Evolutionary conservation across 345 rosid species (phyloP).

Genomic region (Eucalyptus polybractea): DNA sequence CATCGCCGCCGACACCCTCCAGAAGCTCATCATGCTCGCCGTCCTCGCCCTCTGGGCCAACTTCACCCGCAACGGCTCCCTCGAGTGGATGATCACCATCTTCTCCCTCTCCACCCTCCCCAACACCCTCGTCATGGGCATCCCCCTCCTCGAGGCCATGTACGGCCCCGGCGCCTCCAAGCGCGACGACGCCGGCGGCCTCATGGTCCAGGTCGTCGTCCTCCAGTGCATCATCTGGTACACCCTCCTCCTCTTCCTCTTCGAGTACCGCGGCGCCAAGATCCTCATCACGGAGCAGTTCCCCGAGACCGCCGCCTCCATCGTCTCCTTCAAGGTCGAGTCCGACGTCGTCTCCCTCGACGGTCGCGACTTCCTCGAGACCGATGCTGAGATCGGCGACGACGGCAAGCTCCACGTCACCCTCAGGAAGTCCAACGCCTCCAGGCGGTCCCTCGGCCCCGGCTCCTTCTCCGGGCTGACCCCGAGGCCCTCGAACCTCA

Average conservation of each 20-base stretch:
- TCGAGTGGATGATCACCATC: conserved; percentile 94
- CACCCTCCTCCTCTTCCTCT: conserved; percentile 75
- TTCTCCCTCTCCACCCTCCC: conserved; percentile 92
- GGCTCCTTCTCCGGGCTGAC: conserved; percentile 49
- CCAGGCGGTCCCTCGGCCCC: conserved; percentile 50
- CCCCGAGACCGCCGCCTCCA: conserved; percentile 91
- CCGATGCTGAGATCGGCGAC: conserved; percentile 75
- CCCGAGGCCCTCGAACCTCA: conserved; percentile 80
- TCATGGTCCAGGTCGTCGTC: conserved; percentile 93
- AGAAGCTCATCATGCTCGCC: conserved; percentile 62
- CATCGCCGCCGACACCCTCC: conserved; percentile 90
- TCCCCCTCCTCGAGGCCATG: conserved; percentile 91
- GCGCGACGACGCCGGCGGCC: conserved; percentile 38
- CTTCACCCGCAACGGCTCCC: conserved; percentile 45
- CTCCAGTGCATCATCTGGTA: conserved; percentile 97
- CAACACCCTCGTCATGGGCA: conserved; percentile 94
- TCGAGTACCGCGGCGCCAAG: conserved; percentile 90
- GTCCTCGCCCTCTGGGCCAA: conserved; percentile 54
- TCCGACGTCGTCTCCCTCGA: conserved; percentile 88
- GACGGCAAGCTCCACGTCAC: conserved; percentile 93
- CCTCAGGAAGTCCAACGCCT: conserved; percentile 77
- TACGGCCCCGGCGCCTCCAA: conserved; percentile 23
- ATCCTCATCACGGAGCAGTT: conserved; percentile 84
- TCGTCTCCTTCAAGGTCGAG: conserved; percentile 82
- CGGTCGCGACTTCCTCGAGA: conserved; percentile 71